Percentiles rank a stretch among this genome's conserved stretches.
Evolutionary conservation across 2,329 filamentous ascomycete species (phyloP).

Genomic region (Aspergillus intermedius): DNA sequence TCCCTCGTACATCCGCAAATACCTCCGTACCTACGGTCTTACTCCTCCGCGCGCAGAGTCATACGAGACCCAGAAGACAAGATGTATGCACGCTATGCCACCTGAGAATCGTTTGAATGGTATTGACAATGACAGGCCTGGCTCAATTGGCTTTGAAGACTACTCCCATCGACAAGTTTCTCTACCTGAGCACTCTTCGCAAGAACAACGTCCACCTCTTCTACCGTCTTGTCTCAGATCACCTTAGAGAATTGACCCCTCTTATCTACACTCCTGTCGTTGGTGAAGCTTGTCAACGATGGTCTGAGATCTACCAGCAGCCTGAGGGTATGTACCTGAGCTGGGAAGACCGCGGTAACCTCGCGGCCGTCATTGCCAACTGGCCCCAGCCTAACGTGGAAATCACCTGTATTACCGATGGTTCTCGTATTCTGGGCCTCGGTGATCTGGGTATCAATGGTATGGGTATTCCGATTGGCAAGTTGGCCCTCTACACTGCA

Average conservation of each 20-base stretch:
- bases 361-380: constrained; percentile 80
- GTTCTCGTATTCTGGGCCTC: constrained; percentile 82
- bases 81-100: constrained; percentile 29
- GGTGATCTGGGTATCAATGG: constrained; percentile 95
- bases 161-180: constrained; percentile 45
- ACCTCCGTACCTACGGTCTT: constrained; percentile 46
- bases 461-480: constrained; percentile 96
- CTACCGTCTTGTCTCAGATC: constrained; percentile 45
- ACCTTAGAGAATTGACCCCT: constrained; percentile 44
- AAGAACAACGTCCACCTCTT: constrained; percentile 49
- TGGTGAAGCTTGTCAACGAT: constrained; percentile 92
- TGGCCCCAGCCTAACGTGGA: constrained; percentile 87
- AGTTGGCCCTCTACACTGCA: constrained; percentile 88
- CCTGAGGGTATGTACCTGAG: constrained; percentile 96
- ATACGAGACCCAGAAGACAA: constrained; percentile 44
- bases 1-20: constrained; percentile 45
- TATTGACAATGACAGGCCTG: constrained; percentile 26
- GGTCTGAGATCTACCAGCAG: constrained; percentile 91
- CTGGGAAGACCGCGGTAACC: constrained; percentile 86
- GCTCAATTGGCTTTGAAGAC: constrained; percentile 43
- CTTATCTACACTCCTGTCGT: constrained; percentile 52
- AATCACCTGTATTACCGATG: constrained; percentile 95
- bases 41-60: constrained; percentile 44
- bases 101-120: neutral
- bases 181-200: constrained; percentile 44